Conservation (phyloP, 2,329 filamentous ascomycete genomes). For the Scedosporium apiospermum region DNA sequence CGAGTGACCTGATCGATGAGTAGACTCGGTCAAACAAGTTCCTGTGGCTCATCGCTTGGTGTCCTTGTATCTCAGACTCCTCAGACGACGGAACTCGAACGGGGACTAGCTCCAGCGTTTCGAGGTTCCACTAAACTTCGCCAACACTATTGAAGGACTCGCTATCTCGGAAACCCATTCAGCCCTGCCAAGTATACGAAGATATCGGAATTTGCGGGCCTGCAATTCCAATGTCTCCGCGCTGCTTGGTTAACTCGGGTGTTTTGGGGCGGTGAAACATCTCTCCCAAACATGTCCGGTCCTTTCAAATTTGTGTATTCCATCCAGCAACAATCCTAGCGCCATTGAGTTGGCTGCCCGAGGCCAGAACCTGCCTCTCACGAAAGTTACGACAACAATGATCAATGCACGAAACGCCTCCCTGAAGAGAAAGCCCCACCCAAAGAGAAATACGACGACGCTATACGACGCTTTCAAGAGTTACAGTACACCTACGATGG, state of each 20-base stretch:
- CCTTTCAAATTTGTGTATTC: conserved; percentile 6
- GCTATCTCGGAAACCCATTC: background rate
- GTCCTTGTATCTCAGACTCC: conserved; percentile 25
- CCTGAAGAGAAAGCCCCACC: background rate
- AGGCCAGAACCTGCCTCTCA: background rate
- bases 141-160: background rate
- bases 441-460: background rate
- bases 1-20: background rate
- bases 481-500: conserved; percentile 2
- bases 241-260: background rate
- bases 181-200: background rate
- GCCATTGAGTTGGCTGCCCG: background rate
- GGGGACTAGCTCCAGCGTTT: conserved; percentile 22
- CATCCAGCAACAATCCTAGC: conserved; percentile 5
- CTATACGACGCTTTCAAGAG: background rate
- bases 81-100: conserved; percentile 32
- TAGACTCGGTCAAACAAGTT: background rate
- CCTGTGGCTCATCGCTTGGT: conserved; percentile 5
- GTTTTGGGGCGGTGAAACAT: background rate
- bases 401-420: background rate
- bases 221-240: background rate
- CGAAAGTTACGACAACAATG: background rate
- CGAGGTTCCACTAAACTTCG: conserved; percentile 10
- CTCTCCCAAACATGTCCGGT: background rate
- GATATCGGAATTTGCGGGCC: too few relatives aligned